Evolutionary conservation across 2,329 filamentous ascomycete species (phyloP).

Genomic region (Penicillium oxalicum): DNA sequence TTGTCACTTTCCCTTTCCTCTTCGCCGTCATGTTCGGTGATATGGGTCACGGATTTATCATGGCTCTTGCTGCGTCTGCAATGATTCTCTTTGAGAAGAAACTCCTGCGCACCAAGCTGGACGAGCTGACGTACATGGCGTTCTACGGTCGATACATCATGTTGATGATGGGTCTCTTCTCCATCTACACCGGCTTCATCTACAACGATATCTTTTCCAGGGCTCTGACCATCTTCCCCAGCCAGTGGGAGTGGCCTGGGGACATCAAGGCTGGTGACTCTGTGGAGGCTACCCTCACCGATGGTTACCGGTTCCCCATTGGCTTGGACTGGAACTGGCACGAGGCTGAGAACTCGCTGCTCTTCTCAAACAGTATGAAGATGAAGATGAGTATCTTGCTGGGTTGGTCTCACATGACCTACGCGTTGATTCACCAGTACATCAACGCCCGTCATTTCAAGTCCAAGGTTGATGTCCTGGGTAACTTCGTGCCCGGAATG

Average conservation of each 20-base stretch:
- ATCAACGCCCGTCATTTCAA: conserved; percentile 95
- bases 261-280: conserved; percentile 60
- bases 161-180: conserved; percentile 95
- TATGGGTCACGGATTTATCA: conserved; percentile 85
- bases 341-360: conserved; percentile 84
- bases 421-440: conserved; percentile 86
- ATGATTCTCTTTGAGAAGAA: conserved; percentile 98
- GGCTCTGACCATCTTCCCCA: conserved; percentile 79
- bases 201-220: conserved; percentile 98
- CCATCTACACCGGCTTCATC: conserved; percentile 91
- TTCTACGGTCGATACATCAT: conserved; percentile 99
- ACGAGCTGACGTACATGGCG: conserved; percentile 96
- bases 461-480: conserved; percentile 90
- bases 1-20: conserved; percentile 85
- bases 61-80: conserved; percentile 72
- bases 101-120: conserved; percentile 76
- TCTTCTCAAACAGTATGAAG: conserved; percentile 98
- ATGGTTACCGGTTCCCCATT: conserved; percentile 84
- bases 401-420: conserved; percentile 98
- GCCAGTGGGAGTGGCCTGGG: conserved; percentile 80
- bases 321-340: conserved; percentile 97
- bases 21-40: conserved; percentile 99
- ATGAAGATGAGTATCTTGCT: conserved; percentile 99
- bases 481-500: conserved; percentile 96
- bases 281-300: conserved; percentile 62